Percentiles rank a stretch among this genome's conserved stretches.
Evolutionary conservation across 2,329 filamentous ascomycete species (phyloP).

Genomic region (Phyllosticta ampelicida): DNA sequence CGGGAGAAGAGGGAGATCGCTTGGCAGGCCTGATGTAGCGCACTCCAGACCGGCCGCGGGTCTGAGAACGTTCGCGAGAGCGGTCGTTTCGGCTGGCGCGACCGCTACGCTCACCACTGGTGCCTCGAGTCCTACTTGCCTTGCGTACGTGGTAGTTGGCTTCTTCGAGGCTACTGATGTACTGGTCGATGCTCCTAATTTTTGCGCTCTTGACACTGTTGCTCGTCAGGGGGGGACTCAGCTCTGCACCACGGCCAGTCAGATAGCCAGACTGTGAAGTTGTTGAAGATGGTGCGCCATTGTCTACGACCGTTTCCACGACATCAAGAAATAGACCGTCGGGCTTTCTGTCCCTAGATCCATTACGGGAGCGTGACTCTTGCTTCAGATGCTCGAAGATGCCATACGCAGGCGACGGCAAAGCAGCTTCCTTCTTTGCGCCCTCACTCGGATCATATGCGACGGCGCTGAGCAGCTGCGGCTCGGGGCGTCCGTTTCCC

Average conservation of each 20-base stretch:
- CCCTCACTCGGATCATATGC: slow-evolving; percentile 23
- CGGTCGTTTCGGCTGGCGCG: neutral
- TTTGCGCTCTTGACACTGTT: slow-evolving; percentile 47
- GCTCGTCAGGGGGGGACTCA: slow-evolving; percentile 35
- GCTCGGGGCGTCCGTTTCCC: neutral
- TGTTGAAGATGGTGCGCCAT: slow-evolving; percentile 19
- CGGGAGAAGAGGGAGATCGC: slow-evolving; percentile 79
- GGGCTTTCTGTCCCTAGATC: slow-evolving; percentile 69
- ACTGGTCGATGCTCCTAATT: slow-evolving; percentile 63
- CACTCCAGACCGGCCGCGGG: slow-evolving; percentile 55
- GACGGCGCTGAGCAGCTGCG: slow-evolving; percentile 26
- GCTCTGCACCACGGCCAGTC: slow-evolving; percentile 36
- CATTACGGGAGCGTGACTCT: slow-evolving; percentile 51
- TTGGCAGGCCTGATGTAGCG: slow-evolving; percentile 67
- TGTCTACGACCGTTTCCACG: slow-evolving; percentile 32
- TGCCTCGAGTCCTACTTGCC: slow-evolving; percentile 32
- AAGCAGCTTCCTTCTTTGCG: slow-evolving; percentile 33
- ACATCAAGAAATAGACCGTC: slow-evolving; percentile 48
- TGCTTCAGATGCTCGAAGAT: slow-evolving; percentile 53
- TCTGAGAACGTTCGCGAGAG: slow-evolving; percentile 42
- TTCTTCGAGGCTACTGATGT: slow-evolving; percentile 75
- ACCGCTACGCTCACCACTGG: slow-evolving; percentile 22
- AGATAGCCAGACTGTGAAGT: slow-evolving; percentile 13
- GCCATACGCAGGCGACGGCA: slow-evolving; percentile 59
- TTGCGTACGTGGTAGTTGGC: slow-evolving; percentile 49